phyloP scores from a whole-genome alignment of 176 grass and related monocot genomes.

The Saccharum spontaneum region DNA sequence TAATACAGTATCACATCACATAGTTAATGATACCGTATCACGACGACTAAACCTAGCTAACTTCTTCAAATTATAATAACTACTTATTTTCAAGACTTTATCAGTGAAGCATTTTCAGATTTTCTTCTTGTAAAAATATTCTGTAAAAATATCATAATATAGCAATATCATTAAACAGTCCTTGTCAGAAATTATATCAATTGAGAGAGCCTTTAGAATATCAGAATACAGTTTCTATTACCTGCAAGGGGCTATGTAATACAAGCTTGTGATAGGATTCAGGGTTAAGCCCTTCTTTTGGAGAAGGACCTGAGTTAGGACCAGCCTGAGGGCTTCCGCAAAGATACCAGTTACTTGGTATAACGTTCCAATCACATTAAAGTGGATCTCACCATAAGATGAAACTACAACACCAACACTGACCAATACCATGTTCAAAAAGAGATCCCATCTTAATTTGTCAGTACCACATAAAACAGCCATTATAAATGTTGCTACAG shows the following conservation, averaged over 20 bases:
- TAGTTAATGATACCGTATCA: not conserved
- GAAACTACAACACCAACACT: slow-evolving; percentile 97
- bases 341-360: slow-evolving; percentile 99
- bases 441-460: slow-evolving; percentile 91
- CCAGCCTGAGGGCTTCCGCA: slow-evolving; percentile 94
- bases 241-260: slow-evolving; percentile 99
- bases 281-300: slow-evolving; percentile 98
- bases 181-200: slow-evolving; percentile 30
- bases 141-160: not conserved
- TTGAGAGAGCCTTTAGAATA: slow-evolving; percentile 24
- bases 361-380: slow-evolving; percentile 91
- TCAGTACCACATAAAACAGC: slow-evolving; percentile 93
- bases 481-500: slow-evolving; percentile 96
- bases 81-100: slow-evolving; percentile 17
- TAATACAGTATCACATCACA: not conserved
- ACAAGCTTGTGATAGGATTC: slow-evolving; percentile 97
- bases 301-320: slow-evolving; percentile 96
- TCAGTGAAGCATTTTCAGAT: slow-evolving; percentile 9
- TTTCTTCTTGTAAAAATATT: not conserved
- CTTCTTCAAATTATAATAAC: not conserved
- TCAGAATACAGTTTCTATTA: slow-evolving; percentile 45
- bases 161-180: not conserved
- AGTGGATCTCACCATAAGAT: slow-evolving; percentile 97
- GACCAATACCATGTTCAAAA: slow-evolving; percentile 96
- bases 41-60: not conserved